These are phyloP conservation scores for Dryas octopetala DNA, from an alignment of 306 rosid species.

Conservation along the genomic window DNA sequence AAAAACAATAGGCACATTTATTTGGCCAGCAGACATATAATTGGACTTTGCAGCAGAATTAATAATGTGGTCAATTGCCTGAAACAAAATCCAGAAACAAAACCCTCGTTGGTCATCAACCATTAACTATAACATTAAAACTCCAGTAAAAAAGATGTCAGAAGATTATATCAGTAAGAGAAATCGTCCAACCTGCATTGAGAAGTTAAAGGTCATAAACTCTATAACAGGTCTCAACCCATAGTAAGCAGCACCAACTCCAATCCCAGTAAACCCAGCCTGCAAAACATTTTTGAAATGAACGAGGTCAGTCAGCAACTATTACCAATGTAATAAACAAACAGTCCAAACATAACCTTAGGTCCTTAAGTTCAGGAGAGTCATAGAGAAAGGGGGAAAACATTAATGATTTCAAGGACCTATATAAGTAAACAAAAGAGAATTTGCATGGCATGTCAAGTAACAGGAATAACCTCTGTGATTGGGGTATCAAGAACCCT, in stretches of 20 bases:
- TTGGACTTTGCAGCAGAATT: constrained; percentile 98
- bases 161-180: neutral
- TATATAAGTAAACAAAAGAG: constrained; percentile 14
- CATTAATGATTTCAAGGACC: neutral
- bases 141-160: neutral
- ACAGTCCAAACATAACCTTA: neutral
- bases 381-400: neutral
- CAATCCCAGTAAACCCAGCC: constrained; percentile 99
- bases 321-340: constrained; percentile 10
- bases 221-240: constrained; percentile 90
- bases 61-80: constrained; percentile 99
- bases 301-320: constrained; percentile 17
- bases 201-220: constrained; percentile 99
- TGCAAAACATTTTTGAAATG: constrained; percentile 43
- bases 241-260: constrained; percentile 98
- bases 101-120: neutral
- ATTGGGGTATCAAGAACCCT: constrained; percentile 98
- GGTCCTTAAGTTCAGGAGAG: neutral
- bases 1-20: constrained; percentile 88
- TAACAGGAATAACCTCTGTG: constrained; percentile 69
- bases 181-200: constrained; percentile 82
- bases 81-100: constrained; percentile 21
- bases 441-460: constrained; percentile 17
- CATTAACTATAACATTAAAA: neutral
- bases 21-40: constrained; percentile 97